Base-by-base conservation (phyloP, 1,139 yeast species). In the Taphrina sp. region DNA sequence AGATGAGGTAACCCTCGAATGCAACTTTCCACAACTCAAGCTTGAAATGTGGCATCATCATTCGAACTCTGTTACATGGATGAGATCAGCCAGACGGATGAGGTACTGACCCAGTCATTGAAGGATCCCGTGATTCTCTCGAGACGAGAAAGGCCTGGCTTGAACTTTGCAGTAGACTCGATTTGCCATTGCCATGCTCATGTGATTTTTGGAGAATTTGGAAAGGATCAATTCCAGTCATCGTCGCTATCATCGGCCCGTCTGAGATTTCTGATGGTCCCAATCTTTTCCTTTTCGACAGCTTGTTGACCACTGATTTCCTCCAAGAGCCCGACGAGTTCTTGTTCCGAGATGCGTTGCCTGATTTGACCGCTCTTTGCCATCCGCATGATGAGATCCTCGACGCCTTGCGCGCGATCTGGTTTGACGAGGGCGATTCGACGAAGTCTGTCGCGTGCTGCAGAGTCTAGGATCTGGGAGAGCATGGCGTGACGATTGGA, bases 351-450 rank as follows among this genome's bases (percentile, higher is more conserved):
- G 33, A 92, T 74, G 67, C 87, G 86, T 60, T 81, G 77, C 55
- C 80, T 76, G 43, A 90, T 74, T 59, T 85, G 87, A 1, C 97
- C 97, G 64, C 84, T 76, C 56, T 82, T 80, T n/a, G 83, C 86
- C 69, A 90, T 71, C 63, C 82, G 80, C 33, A 85, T 70, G 46
- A 92, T 72, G 65, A 90, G 80, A 61, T 83, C 82, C 66, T 92
- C 97, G n/a, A 90, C 96, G 3, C 39, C 34, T 17, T n/a, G 45
- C 0, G 95, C 97, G 55, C 97, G 76, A 58, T 92, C 97, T 1
- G 95, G 94, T 65, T 92, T 79, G 39, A 92, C 98, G 66, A 92
- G 79, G 42, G 90, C 76, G 28, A 92, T 95, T 59, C 98, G 76
- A 33, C 92, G 80, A 56, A 92, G 76, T 61, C 98, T 76, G 68